phyloP scores from a whole-genome alignment of 1,284 basidiomycete species.

The Tausonia pullulans region DNA sequence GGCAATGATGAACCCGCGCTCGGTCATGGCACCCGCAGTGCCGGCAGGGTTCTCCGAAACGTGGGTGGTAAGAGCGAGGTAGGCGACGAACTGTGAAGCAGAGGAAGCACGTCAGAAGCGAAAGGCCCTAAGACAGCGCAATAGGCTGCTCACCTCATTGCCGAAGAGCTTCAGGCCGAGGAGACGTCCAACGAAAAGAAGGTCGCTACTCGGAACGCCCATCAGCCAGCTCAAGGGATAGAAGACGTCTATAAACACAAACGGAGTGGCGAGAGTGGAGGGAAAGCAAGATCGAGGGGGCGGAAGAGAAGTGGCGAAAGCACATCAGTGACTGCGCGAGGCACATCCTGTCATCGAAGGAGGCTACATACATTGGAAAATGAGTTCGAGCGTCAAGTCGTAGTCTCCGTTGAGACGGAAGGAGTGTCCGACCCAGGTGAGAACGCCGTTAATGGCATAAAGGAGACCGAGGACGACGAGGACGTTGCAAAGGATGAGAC shows the following conservation, averaged over 20 bases:
- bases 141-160: constrained; percentile 43
- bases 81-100: constrained; percentile 52
- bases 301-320: not conserved
- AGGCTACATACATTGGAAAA: constrained; percentile 46
- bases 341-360: not conserved
- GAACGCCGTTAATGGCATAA: constrained; percentile 66
- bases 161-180: constrained; percentile 78
- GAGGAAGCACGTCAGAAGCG: too few relatives aligned
- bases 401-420: constrained; percentile 54
- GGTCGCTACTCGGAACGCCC: constrained; percentile 37
- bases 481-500: constrained; percentile 47
- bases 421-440: constrained; percentile 79
- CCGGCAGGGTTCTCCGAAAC: constrained; percentile 22
- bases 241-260: constrained; percentile 45
- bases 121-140: too few relatives aligned
- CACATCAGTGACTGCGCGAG: not conserved
- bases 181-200: constrained; percentile 40
- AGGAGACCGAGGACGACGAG: constrained; percentile 69
- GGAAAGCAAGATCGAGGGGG: not conserved
- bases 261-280: not conserved
- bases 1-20: constrained; percentile 22
- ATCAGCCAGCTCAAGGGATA: constrained; percentile 80
- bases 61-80: constrained; percentile 35
- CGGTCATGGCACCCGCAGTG: constrained; percentile 11
- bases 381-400: constrained; percentile 67